These are phyloP conservation scores for Tulasnella sp. DNA, from an alignment of 768 basidiomycete species.

Conservation along the genomic window DNA sequence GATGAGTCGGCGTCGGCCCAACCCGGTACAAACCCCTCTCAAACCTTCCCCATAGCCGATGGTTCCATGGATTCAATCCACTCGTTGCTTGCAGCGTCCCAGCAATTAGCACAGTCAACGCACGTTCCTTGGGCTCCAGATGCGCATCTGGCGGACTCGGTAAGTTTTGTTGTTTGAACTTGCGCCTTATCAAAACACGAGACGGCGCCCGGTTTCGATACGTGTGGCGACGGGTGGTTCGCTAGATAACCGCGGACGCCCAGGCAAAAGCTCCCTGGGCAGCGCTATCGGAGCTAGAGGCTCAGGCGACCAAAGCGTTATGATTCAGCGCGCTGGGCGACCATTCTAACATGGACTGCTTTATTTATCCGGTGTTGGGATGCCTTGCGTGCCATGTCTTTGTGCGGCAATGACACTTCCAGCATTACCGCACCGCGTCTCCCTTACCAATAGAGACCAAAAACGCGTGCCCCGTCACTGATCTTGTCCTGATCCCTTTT, in stretches of 20 bases:
- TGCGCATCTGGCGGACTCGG: background rate
- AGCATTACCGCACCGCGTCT: background rate
- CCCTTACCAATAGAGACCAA: background rate
- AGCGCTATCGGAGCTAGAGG: background rate
- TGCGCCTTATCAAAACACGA: background rate
- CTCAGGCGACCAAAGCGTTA: background rate
- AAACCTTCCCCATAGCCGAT: constrained; percentile 6
- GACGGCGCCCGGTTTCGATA: background rate
- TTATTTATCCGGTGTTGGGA: background rate
- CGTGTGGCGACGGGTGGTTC: background rate
- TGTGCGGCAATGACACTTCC: background rate
- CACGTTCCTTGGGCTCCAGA: constrained; percentile 12
- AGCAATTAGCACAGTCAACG: constrained; percentile 7
- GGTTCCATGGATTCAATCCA: constrained; percentile 25
- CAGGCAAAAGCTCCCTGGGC: background rate
- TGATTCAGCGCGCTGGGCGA: background rate
- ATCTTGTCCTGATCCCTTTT: background rate
- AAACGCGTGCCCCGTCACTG: background rate
- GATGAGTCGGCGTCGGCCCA: constrained; percentile 1
- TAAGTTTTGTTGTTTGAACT: background rate
- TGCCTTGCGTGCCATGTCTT: background rate
- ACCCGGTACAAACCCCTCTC: constrained; percentile 8
- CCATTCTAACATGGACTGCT: background rate
- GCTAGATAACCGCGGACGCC: background rate
- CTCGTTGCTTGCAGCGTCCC: constrained; percentile 18